These are phyloP conservation scores for Thermoascus crustaceus DNA, from an alignment of 2,329 filamentous ascomycete genomes.

Conservation along the genomic window DNA sequence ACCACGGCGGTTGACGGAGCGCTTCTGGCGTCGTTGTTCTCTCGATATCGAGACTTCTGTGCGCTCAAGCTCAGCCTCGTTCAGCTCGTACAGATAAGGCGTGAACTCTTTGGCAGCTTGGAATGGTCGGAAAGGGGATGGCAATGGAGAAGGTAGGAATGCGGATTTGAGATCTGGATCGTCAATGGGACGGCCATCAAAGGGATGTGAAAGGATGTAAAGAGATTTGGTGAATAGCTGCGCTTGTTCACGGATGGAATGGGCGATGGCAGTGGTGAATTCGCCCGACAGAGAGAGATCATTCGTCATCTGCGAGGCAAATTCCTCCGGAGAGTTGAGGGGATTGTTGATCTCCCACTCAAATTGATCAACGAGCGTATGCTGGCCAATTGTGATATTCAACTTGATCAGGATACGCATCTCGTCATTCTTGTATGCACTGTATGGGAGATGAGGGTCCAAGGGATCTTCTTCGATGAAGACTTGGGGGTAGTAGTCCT, in stretches of 20 bases:
- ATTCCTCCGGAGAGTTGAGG: conserved; percentile 87
- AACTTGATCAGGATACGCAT: conserved; percentile 95
- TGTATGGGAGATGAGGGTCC: conserved; percentile 82
- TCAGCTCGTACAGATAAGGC: conserved; percentile 89
- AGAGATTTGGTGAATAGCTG: conserved; percentile 91
- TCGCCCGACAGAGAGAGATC: conserved; percentile 89
- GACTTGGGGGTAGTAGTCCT: conserved; percentile 87
- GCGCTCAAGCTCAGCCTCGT: conserved; percentile 78
- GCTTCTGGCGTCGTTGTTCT: conserved; percentile 89
- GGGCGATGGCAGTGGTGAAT: conserved; percentile 94
- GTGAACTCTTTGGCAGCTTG: conserved; percentile 91
- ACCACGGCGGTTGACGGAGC: conserved; percentile 86
- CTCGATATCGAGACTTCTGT: conserved; percentile 89
- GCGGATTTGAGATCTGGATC: conserved; percentile 80
- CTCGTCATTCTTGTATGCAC: conserved; percentile 96
- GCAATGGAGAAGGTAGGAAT: conserved; percentile 77
- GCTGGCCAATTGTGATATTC: conserved; percentile 93
- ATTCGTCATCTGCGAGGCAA: conserved; percentile 78
- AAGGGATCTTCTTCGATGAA: conserved; percentile 83
- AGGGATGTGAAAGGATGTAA: conserved; percentile 87
- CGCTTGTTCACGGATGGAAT: conserved; percentile 92
- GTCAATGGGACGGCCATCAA: conserved; percentile 87
- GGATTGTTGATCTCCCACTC: conserved; percentile 99
- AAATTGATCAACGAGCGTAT: conserved; percentile 92
- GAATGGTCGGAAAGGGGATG: conserved; percentile 76